A percentile compares a stretch with the other conserved stretches of the same genome.
Evolutionary conservation across 345 rosid genomes (phyloP).

Genomic region (Populus nigra): DNA sequence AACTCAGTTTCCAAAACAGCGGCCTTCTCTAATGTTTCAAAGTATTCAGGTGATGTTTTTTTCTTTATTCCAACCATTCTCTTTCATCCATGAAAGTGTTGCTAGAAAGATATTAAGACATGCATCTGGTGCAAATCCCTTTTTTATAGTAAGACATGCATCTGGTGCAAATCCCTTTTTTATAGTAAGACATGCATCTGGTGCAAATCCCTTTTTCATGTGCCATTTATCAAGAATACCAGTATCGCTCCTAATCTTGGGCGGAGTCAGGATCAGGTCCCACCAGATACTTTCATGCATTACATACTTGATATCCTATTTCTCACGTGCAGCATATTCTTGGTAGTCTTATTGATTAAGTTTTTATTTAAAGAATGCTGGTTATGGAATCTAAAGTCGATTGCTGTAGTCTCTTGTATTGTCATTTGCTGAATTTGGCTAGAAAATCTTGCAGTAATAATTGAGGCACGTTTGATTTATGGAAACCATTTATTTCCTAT

Average conservation of each 20-base stretch:
- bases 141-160: neutral
- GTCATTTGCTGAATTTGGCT: neutral
- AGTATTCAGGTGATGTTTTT: conserved; percentile 66
- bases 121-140: neutral
- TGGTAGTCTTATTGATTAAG: neutral
- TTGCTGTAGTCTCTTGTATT: neutral
- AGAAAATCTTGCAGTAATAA: neutral
- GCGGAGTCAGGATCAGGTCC: neutral
- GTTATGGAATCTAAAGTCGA: neutral
- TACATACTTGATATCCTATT: neutral
- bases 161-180: neutral
- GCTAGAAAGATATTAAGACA: neutral
- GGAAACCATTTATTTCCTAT: neutral
- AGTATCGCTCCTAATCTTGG: neutral
- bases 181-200: neutral
- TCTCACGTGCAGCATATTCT: neutral
- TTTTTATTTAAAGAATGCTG: neutral
- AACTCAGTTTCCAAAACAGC: conserved; percentile 86
- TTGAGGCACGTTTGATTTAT: neutral
- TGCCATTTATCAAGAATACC: neutral
- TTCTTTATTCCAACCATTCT: neutral
- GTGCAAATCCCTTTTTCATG: neutral
- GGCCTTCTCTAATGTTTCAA: conserved; percentile 69
- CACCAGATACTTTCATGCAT: neutral
- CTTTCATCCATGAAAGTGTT: neutral